Percentiles rank a stretch among this genome's conserved stretches.
phyloP scores from a whole-genome alignment of 2,329 filamentous ascomycete species.

The Penicillium sumatraense region DNA sequence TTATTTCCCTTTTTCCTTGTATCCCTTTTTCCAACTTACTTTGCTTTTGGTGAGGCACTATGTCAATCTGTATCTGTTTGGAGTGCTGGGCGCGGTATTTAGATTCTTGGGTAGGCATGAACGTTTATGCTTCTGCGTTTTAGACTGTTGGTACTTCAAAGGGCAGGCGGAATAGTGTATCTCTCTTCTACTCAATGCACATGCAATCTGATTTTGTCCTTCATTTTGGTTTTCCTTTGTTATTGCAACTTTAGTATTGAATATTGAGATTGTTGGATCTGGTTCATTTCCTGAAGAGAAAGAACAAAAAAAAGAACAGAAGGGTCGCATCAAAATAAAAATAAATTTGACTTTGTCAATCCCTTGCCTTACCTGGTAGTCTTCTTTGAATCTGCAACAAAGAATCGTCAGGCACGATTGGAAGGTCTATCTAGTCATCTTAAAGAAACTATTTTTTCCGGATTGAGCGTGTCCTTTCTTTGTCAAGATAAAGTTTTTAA shows the following conservation, averaged over 20 bases:
- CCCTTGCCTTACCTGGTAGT: neutral
- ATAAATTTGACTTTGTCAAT: neutral
- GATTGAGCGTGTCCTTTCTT: too few relatives aligned
- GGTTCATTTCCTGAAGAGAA: neutral
- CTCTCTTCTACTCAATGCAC: conserved; percentile 3
- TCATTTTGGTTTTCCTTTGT: neutral
- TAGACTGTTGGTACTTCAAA: conserved; percentile 18
- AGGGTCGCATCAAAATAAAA: neutral
- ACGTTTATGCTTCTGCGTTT: neutral
- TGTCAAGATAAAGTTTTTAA: too few relatives aligned
- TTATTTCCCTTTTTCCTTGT: neutral
- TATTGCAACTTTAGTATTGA: neutral
- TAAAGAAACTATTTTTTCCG: too few relatives aligned
- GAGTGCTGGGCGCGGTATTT: neutral
- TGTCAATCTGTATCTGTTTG: neutral
- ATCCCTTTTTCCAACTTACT: neutral
- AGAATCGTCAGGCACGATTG: too few relatives aligned
- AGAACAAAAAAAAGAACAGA: neutral
- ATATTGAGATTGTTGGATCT: neutral
- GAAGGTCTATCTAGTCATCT: too few relatives aligned
- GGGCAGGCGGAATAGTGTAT: conserved; percentile 6
- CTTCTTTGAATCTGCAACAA: neutral
- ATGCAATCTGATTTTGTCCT: neutral
- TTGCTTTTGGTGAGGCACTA: neutral
- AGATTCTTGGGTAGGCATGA: neutral